Evolutionary conservation across 176 grass and related monocot genomes (phyloP), one percentile per base, ranked within the genome.

Genomic region (Juncus effusus): DNA sequence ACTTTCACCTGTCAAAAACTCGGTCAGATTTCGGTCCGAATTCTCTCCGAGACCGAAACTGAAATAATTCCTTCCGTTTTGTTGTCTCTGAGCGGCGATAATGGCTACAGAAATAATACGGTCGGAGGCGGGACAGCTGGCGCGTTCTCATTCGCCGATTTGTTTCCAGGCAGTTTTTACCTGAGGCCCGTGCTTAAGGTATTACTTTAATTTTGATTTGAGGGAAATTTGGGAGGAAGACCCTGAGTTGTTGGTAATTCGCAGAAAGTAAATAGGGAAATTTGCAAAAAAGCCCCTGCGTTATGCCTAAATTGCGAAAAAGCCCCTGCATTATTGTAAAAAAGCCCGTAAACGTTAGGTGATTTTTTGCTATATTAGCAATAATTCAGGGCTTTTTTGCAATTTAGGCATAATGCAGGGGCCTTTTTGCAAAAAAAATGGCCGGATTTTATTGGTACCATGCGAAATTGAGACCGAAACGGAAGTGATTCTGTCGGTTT

Each of bases 101-200:
- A 86, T 80, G 88, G 88, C 14, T 99, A 93, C 80, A 80, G 94
- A 84, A 99, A 99, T 72, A 99, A 99, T 70, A 89, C 94, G 63
- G 66, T 89, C 76, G 9, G 19, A 28, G 85, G 85, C 81, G 81
- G 80, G 67, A 60, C 72, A 66, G 83, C 83, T 80, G 88, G 94
- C 74, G 75, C 72, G 65, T 99, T 99, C 75, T 79, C 69, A 42
- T 99, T 99, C 72, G 70, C 78, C 55, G 80, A 93, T 69, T 86
- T 99, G 77, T 93, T 93, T 76, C 94, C 88, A 52, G 89, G 94
- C 81, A 90, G 83, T 71, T 99, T 93, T 72, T 99, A 89, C 86
- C 80, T 99, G 36, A 82, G 88, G 4, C 88, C 94, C 40, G 80
- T 99, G 62, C 85, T 99, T 13, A 99, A 99, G 88, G 88, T 97